phyloP scores from a whole-genome alignment of 106 monocot species.

The Narthecium ossifragum region DNA sequence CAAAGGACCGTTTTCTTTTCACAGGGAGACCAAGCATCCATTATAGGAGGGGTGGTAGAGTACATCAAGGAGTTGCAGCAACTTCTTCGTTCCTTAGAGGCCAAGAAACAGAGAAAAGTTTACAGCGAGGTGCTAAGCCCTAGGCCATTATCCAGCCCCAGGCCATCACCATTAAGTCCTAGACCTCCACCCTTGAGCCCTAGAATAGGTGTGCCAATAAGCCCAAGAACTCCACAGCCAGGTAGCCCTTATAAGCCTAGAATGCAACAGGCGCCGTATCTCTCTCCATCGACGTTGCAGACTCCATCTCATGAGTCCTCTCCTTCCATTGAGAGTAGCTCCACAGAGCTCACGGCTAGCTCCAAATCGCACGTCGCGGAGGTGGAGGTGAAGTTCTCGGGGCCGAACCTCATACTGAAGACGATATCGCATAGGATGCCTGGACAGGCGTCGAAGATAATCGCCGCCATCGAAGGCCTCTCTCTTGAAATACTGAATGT shows the following conservation, averaged over 20 bases:
- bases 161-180: conserved; percentile 19
- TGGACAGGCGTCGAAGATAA: conserved; percentile 69
- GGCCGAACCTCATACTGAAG: conserved; percentile 73
- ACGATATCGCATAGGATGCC: conserved; percentile 70
- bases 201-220: conserved; percentile 12
- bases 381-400: conserved; percentile 82
- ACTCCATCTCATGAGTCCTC: conserved; percentile 27
- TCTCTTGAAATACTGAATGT: conserved; percentile 81
- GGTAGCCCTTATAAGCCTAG: conserved; percentile 66
- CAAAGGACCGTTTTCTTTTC: too few species aligned
- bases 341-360: conserved; percentile 28
- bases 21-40: conserved; percentile 89
- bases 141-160: conserved; percentile 37
- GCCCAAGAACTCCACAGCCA: conserved; percentile 58
- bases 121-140: conserved; percentile 83
- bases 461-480: conserved; percentile 61
- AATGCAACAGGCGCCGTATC: conserved; percentile 6
- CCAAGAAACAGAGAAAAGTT: conserved; percentile 78
- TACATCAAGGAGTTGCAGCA: conserved; percentile 93
- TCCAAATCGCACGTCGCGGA: conserved; percentile 48
- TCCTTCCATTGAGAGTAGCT: conserved; percentile 12
- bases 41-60: conserved; percentile 84
- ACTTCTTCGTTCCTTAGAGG: conserved; percentile 59
- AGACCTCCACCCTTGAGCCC: conserved; percentile 35
- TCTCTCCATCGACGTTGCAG: too few species aligned